These are phyloP conservation scores for Nicotiana otophora DNA, from an alignment of 257 asterid species.

Conservation along the genomic window DNA sequence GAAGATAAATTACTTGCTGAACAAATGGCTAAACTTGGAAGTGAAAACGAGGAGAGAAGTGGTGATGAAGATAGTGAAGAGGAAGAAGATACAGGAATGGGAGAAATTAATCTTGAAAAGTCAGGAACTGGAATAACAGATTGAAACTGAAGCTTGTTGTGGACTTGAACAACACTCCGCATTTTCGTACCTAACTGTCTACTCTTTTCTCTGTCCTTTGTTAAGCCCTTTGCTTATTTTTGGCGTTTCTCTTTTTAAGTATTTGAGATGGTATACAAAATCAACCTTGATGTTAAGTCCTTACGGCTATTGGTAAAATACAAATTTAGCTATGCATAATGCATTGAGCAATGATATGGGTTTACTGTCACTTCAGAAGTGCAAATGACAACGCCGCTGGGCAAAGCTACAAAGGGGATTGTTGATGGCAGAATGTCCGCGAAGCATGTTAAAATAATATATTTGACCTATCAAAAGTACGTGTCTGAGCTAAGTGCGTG, in stretches of 20 bases:
- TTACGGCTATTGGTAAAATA: not conserved
- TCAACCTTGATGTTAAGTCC: not conserved
- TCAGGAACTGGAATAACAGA: slow-evolving; percentile 38
- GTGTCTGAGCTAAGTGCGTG: not conserved
- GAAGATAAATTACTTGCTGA: slow-evolving; percentile 84
- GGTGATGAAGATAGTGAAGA: slow-evolving; percentile 91
- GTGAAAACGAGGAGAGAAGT: slow-evolving; percentile 70
- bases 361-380: not conserved
- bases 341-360: not conserved
- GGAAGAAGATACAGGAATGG: slow-evolving; percentile 99
- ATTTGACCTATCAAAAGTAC: not conserved
- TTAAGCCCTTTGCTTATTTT: not conserved
- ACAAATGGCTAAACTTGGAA: slow-evolving; percentile 66
- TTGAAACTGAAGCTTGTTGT: slow-evolving; percentile 6
- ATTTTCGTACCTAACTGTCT: not conserved
- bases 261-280: not conserved
- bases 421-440: not conserved
- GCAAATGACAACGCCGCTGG: not conserved
- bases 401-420: not conserved
- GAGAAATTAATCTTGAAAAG: slow-evolving; percentile 59
- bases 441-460: not conserved
- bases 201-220: not conserved
- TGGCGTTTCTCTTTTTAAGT: not conserved
- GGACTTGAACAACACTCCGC: not conserved
- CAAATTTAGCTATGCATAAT: too few species aligned